Conservation (phyloP, 176 grass and related monocot genomes). For the Eleusine indica region DNA sequence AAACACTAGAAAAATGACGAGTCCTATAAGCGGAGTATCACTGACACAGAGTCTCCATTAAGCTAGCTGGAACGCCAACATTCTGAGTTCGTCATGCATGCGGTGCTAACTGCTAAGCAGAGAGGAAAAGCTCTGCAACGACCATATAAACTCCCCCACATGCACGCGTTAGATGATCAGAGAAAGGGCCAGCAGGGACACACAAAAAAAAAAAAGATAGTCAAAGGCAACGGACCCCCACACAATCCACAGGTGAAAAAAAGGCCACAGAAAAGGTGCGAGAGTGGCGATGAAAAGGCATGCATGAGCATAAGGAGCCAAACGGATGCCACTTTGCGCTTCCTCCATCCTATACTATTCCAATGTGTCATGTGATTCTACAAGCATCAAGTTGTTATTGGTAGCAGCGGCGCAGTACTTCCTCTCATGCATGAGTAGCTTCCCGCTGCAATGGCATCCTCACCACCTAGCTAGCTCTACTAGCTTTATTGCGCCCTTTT, state of each 20-base stretch:
- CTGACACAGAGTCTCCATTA: not conserved
- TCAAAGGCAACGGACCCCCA: conserved; percentile 36
- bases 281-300: conserved; percentile 11
- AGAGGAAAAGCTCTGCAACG: not conserved
- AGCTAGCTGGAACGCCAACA: not conserved
- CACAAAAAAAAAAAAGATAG: conserved; percentile 9
- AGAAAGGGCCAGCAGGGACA: not conserved
- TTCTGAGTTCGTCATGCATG: not conserved
- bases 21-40: not conserved
- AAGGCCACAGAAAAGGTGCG: not conserved
- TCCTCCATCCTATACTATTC: not conserved
- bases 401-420: not conserved
- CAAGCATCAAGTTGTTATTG: conserved; percentile 39
- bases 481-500: not conserved
- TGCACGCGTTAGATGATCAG: not conserved
- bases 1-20: not conserved
- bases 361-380: conserved; percentile 34
- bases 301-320: conserved; percentile 47
- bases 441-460: conserved; percentile 15
- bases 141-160: conserved; percentile 32
- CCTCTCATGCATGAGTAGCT: conserved; percentile 9
- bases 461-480: conserved; percentile 2
- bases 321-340: conserved; percentile 30
- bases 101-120: not conserved
- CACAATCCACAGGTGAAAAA: conserved; percentile 37